Conservation (phyloP, 768 basidiomycete genomes). For the Phylloporus rhodoxanthus region DNA sequence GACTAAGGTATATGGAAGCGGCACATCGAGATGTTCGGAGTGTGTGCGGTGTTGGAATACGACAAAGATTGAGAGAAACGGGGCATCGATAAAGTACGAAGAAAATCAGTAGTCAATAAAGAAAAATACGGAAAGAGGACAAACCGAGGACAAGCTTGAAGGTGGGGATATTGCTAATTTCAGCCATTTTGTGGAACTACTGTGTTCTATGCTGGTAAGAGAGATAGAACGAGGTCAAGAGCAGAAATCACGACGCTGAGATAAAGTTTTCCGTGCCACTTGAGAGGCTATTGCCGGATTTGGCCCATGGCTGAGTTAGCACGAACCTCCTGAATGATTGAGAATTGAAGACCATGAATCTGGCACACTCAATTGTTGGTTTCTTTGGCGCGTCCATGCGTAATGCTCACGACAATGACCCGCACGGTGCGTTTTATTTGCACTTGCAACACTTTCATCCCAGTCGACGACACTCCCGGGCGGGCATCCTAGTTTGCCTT, state of each 20-base stretch:
- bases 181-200: constrained; percentile 37
- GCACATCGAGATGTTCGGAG: neutral
- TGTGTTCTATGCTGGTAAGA: constrained; percentile 20
- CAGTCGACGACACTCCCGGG: no score
- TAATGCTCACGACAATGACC: no score
- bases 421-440: no score
- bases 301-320: constrained; percentile 13
- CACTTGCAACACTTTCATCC: no score
- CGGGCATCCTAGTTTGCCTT: no score
- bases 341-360: no score
- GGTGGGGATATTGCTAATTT: constrained; percentile 50
- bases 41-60: constrained; percentile 8
- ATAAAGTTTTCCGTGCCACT: constrained; percentile 34
- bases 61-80: constrained; percentile 8
- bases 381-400: no score
- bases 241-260: constrained; percentile 33
- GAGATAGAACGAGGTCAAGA: constrained; percentile 24
- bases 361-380: no score
- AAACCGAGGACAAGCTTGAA: constrained; percentile 98
- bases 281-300: constrained; percentile 20
- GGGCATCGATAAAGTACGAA: constrained; percentile 50
- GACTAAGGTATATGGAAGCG: constrained; percentile 41
- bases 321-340: no score
- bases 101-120: constrained; percentile 20
- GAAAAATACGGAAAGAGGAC: neutral